Evolutionary conservation across 2,329 filamentous ascomycete species (phyloP), one percentile per base, ranked within the genome.

Genomic region (Elsinoe perseae): DNA sequence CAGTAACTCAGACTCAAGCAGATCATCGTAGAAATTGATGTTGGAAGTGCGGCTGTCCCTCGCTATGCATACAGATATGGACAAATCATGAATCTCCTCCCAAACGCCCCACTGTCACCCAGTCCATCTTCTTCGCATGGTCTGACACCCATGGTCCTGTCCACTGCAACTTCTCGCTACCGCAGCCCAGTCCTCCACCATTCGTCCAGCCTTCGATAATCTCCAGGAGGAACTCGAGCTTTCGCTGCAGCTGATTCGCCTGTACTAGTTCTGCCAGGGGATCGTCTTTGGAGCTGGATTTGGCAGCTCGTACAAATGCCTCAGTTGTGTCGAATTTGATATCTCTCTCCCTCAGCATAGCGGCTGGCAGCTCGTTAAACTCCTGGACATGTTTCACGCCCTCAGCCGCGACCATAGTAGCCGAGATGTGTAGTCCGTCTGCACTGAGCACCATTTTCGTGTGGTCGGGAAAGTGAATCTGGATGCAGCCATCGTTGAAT

Each of bases 381-480:
- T 77, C 71, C 2, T 80, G 77, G 9, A 92, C 79, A 36, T 82
- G 79, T 61, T 81, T 75, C 2, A 86, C 83, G 0, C 86, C 87
- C 58, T 86, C 81, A n/a, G 82, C 74, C 0, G 86, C 82, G 18
- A 91, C 80, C 64, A 88, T 85, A 73, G 87, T 87, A 66, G 90
- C 89, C 66, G 88, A 85, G 62, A 86, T 85, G 77, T 83, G 86
- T 1, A 79, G 82, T n/a, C 86, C 87, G 27, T 85, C 81, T 1
- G 84, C 74, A 57, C 89, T 87, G 23, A 93, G 73, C 10, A 92
- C 85, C 56, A 93, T 80, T 72, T 93, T 93, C 58, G 88, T 92
- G 69, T 93, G 88, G 63, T 93, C 88, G 2, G 88, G 87, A 69
- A 93, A 93, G 72, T 93, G 92, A 72, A 92, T 83, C 76, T 87